These are phyloP conservation scores for Talaromyces pinophilus DNA, from an alignment of 2,329 filamentous ascomycete genomes.

Conservation along the genomic window DNA sequence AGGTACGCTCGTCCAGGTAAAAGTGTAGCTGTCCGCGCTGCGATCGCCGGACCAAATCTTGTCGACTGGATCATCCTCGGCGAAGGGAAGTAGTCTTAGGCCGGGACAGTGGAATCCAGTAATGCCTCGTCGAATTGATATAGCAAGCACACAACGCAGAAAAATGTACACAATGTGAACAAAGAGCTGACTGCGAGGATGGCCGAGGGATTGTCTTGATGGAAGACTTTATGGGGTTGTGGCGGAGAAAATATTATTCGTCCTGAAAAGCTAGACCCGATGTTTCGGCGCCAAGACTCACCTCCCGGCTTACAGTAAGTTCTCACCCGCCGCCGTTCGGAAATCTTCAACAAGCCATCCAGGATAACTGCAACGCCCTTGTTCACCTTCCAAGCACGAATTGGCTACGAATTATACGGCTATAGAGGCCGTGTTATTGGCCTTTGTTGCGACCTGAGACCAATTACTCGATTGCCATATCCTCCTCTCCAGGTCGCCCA, in stretches of 20 bases:
- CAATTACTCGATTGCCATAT: background rate
- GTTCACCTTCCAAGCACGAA: background rate
- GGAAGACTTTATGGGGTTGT: constrained; percentile 16
- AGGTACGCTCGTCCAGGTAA: constrained; percentile 38
- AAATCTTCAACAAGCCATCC: constrained; percentile 13
- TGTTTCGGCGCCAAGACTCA: constrained; percentile 24
- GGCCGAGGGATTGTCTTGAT: constrained; percentile 13
- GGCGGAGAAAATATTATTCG: constrained; percentile 28
- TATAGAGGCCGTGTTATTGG: background rate
- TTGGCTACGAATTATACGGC: background rate
- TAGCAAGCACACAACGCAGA: background rate
- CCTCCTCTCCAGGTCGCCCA: constrained; percentile 19
- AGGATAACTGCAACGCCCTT: background rate
- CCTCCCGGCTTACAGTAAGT: background rate
- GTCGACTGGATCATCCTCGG: constrained; percentile 45
- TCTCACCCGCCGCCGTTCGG: background rate
- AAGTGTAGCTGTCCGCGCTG: constrained; percentile 39
- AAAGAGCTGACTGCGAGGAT: constrained; percentile 31
- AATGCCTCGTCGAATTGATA: constrained; percentile 1
- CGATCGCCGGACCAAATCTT: constrained; percentile 37
- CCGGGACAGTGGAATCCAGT: background rate
- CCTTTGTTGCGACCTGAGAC: background rate
- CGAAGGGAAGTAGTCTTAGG: constrained; percentile 4
- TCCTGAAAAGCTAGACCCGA: constrained; percentile 26
- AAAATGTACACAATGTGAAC: constrained; percentile 20